phyloP scores from a whole-genome alignment of 192 early-diverging fungal species.

The Podochytrium sp. region DNA sequence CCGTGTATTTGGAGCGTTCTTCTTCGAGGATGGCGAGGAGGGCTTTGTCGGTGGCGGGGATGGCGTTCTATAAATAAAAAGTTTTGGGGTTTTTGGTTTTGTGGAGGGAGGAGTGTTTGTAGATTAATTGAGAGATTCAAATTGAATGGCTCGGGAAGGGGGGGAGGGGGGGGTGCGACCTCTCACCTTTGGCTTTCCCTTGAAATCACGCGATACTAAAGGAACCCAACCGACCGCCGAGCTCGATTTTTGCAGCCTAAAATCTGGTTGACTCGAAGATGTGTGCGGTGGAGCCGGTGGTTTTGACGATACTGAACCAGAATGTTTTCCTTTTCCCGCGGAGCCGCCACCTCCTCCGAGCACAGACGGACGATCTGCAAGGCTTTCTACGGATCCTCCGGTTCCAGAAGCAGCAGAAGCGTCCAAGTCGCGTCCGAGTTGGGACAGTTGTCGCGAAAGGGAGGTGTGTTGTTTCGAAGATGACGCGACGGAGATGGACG shows the following conservation, averaged over 20 bases:
- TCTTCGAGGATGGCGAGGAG: constrained; percentile 52
- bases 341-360: background rate
- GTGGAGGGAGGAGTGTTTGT: background rate
- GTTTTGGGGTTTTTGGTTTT: constrained; percentile 16
- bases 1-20: constrained; percentile 45
- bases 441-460: constrained; percentile 12
- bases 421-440: constrained; percentile 8
- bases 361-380: background rate
- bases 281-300: background rate
- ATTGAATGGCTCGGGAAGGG: too few relatives aligned
- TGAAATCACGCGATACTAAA: constrained; percentile 26
- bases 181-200: constrained; percentile 30
- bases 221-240: constrained; percentile 15
- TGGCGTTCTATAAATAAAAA: constrained; percentile 31
- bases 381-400: background rate
- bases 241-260: background rate
- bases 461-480: background rate
- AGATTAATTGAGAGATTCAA: too few relatives aligned
- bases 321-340: too few relatives aligned
- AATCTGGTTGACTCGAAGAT: background rate
- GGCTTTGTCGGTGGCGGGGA: constrained; percentile 45
- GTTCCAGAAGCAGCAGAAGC: too few relatives aligned
- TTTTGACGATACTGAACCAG: background rate
- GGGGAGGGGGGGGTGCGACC: background rate
- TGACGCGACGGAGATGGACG: background rate